Evolutionary conservation across 75 land plant species (phyloP).

Genomic region (Azolla pinnata): DNA sequence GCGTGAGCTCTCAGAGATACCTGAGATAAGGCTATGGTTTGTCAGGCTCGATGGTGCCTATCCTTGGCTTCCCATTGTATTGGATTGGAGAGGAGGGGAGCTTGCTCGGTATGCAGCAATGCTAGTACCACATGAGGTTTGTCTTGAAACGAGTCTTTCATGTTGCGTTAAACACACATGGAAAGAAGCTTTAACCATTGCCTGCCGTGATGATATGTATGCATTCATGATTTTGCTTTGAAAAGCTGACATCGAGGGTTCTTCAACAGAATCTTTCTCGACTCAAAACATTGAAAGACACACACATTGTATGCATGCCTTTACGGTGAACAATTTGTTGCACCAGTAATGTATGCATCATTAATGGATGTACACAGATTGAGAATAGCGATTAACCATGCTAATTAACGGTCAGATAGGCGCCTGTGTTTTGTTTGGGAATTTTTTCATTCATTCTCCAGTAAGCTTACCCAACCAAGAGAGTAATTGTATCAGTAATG

Average conservation of each 20-base stretch:
- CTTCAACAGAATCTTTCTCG: no score
- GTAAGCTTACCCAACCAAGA: no score
- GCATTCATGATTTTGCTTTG: neutral
- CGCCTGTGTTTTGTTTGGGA: no score
- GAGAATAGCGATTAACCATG: no score
- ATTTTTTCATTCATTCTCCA: neutral
- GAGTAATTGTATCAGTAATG: neutral
- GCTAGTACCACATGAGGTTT: constrained; percentile 91
- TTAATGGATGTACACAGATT: no score
- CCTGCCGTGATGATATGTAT: neutral
- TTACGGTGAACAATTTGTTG: no score
- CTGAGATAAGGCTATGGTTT: constrained; percentile 89
- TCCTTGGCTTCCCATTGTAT: constrained; percentile 75
- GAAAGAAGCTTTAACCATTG: neutral
- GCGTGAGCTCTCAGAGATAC: constrained; percentile 71
- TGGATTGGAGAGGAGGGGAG: constrained; percentile 92
- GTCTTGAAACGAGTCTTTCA: neutral
- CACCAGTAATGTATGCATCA: no score
- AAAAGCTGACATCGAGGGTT: no score
- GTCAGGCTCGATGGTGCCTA: constrained; percentile 69
- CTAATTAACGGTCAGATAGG: no score
- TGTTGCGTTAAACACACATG: neutral
- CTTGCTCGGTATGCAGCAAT: constrained; percentile 90
- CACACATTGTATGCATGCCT: no score
- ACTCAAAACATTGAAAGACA: no score